Conservation (phyloP, 148 eudicot species). For the Polygonum aviculare region DNA sequence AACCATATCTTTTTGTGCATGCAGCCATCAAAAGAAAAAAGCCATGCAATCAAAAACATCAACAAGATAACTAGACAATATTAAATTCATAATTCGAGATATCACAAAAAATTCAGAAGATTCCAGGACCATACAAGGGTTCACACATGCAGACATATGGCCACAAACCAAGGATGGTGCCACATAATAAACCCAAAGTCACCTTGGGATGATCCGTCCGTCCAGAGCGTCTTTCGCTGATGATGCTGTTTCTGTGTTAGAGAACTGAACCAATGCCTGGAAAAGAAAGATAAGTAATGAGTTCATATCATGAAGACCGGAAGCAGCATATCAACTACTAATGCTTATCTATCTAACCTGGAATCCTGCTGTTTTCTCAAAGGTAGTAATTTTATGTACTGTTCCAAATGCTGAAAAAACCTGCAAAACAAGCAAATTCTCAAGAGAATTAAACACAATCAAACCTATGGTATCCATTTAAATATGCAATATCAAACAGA, state of each 20-base stretch:
- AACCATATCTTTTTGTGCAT: neutral
- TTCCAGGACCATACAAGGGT: neutral
- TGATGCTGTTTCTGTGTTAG: conserved; percentile 60
- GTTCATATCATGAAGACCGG: neutral
- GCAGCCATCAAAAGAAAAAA: neutral
- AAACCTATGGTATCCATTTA: neutral
- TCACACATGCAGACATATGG: conserved; percentile 1
- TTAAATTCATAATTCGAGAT: neutral
- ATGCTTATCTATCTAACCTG: conserved; percentile 37
- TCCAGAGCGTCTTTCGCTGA: conserved; percentile 69
- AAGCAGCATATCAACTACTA: neutral
- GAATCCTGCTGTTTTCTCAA: conserved; percentile 87
- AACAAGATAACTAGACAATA: neutral
- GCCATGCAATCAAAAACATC: neutral
- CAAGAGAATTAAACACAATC: neutral
- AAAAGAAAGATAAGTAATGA: conserved; percentile 8
- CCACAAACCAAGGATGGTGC: neutral
- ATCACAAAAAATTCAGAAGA: neutral
- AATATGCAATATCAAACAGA: neutral
- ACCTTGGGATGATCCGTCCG: conserved; percentile 82
- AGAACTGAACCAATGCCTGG: conserved; percentile 72
- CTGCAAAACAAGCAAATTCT: conserved; percentile 16
- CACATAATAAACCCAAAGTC: conserved; percentile 5
- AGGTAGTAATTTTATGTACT: conserved; percentile 85
- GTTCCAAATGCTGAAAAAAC: conserved; percentile 83